Evolutionary conservation across 2,329 filamentous ascomycete species (phyloP), one percentile per base, ranked within the genome.

Genomic region (Sarocladium oryzae): DNA sequence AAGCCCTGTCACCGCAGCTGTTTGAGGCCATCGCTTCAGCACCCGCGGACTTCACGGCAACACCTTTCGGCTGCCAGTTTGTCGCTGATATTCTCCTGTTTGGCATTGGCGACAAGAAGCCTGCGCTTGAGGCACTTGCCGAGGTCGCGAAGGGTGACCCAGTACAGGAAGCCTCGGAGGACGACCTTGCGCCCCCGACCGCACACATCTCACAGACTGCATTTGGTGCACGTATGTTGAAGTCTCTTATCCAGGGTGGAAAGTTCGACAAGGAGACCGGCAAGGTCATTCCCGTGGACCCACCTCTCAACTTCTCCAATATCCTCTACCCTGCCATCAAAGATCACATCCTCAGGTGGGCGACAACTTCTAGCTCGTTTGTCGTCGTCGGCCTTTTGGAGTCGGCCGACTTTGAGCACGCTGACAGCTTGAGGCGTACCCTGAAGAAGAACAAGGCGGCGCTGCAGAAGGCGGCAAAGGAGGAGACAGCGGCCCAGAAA

Each of bases 171-270:
- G 61, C 62, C n/a, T 61, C 63, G 2, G 71, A 73, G 41, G 71
- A 73, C 8, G 54, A 54, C 10, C 36, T 36, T 28, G 32, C 18
- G 4, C 30, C 30, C 4, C 26, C 43, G 13, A 20, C n/a, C 7
- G 32, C 45, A 28, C 85, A 89, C 63, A 75, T 86, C 51, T 79
- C 82, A 23, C 73, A 79, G 60, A 77, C 79, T 33, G 64, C 82
- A 0, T 77, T 76, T 58, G 86, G 83, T 36, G 89, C 88, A 15
- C 85, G 89, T 53, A 86, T 96, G 84, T 78, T 97, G 61, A 96
- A 96, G 73, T 86, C 86, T 0, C 79, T 99, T 7, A 90, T 96
- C 21, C 85, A 89, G 51, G 93, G 93, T 37, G 93, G 95, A 23
- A 84, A 83, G 53, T 99, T 88, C 64, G 89, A 97, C 68, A 81